Conservation (phyloP, 306 rosid species). For the Astragalus membranaceus region DNA sequence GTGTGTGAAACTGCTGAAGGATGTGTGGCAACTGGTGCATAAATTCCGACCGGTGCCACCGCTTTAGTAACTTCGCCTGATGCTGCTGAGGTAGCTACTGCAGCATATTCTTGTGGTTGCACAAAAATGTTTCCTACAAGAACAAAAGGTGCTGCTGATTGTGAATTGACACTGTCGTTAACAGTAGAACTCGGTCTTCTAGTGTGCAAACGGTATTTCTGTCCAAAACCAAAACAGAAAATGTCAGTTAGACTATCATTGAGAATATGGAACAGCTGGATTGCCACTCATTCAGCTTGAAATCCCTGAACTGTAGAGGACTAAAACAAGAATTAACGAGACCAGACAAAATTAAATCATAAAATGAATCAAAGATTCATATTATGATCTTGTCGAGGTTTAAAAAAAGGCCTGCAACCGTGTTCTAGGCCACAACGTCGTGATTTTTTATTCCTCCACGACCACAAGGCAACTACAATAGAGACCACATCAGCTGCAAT, state of each 20-base stretch:
- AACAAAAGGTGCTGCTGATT: conserved; percentile 56
- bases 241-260: not conserved
- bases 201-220: conserved; percentile 84
- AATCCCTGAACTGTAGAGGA: not conserved
- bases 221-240: conserved; percentile 6
- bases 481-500: no score
- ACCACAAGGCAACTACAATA: no score
- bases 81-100: conserved; percentile 29
- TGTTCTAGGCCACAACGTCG: no score
- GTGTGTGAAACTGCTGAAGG: conserved; percentile 28
- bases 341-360: not conserved
- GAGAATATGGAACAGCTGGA: not conserved
- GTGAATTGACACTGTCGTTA: conserved; percentile 41
- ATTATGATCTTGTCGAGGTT: not conserved
- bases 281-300: not conserved
- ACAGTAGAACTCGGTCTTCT: conserved; percentile 54
- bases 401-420: no score
- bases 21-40: conserved; percentile 58
- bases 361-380: not conserved
- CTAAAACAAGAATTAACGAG: not conserved
- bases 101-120: conserved; percentile 58
- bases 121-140: conserved; percentile 81
- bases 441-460: no score
- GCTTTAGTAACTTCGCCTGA: conserved; percentile 33
- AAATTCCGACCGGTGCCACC: conserved; percentile 31